Percentiles rank a stretch among this genome's conserved stretches.
Evolutionary conservation across 306 rosid genomes (phyloP).

Genomic region (Phaseolus lunatus): DNA sequence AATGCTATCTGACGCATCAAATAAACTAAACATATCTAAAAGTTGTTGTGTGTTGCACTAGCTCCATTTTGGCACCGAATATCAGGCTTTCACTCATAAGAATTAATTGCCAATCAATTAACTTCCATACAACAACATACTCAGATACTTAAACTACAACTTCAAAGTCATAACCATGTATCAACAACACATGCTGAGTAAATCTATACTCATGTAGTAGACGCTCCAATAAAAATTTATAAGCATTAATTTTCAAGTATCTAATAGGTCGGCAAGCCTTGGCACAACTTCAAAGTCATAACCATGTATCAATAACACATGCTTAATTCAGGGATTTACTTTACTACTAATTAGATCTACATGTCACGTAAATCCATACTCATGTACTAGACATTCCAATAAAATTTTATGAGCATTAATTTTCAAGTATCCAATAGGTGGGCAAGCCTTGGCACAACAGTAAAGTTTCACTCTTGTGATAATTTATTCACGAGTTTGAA

Average conservation of each 20-base stretch:
- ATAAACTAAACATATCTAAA: slow-evolving; percentile 17
- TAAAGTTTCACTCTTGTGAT: too few relatives aligned
- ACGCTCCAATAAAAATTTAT: too few relatives aligned
- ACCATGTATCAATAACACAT: too few relatives aligned
- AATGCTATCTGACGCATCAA: neutral
- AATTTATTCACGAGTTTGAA: too few relatives aligned
- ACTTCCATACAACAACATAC: slow-evolving; percentile 22
- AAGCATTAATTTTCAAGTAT: too few relatives aligned
- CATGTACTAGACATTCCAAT: neutral
- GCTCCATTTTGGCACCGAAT: slow-evolving; percentile 26
- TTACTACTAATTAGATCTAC: slow-evolving; percentile 30
- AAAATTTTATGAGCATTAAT: slow-evolving; percentile 5
- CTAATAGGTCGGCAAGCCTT: too few relatives aligned
- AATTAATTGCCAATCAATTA: slow-evolving; percentile 9
- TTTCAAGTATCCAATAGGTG: neutral
- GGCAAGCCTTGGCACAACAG: too few relatives aligned
- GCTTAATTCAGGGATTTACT: slow-evolving; percentile 26
- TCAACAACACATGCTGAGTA: slow-evolving; percentile 35
- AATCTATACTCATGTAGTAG: too few relatives aligned
- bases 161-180: slow-evolving; percentile 17
- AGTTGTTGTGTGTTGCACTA: neutral
- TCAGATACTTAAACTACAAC: slow-evolving; percentile 15
- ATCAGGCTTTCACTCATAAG: neutral
- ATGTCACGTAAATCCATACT: slow-evolving; percentile 20
- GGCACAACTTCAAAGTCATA: too few relatives aligned